Evolutionary conservation across 2,329 filamentous ascomycete species (phyloP), one percentile per base, ranked within the genome.

Genomic region (Colletotrichum aenigma): DNA sequence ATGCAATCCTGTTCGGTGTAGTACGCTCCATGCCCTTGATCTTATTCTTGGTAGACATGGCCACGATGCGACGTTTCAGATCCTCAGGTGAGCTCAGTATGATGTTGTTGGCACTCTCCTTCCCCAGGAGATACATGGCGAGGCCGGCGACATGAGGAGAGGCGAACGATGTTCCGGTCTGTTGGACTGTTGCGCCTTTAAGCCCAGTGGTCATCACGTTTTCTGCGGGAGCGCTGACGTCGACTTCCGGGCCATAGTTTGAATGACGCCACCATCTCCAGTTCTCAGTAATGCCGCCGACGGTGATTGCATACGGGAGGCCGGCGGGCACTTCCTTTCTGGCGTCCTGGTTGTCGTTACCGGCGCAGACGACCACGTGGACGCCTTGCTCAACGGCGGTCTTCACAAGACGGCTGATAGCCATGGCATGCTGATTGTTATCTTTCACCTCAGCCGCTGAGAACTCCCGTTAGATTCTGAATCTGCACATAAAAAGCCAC

Each of bases 291-390:
- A 87, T 86, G 66, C 89, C 88, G 4, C 88, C 90, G 18, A 91
- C 89, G 1, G 89, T 91, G 77, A 90, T 83, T 61, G 88, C 89
- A 30, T 82, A 81, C 6, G 86, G 78, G 13, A 86, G 86, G 0
- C 86, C 88, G 2, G 88, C 89, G 1, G 89, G 89, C 0, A 89
- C 91, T 55, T 80, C 83, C 76, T 83, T 81, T 6, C 79, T 48
- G 26, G 79, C 79, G 12, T 58, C 48, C 2, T 85, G 85, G 71
- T 88, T 83, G 66, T 81, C 81, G 80, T 91, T 91, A 8, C 91
- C 91, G 15, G 90, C 89, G 6, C 90, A 89, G 1, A 90, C 89
- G 36, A 89, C 87, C 3, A 88, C 85, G 67, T 90, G 86, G 26
- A 92, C 82, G 24, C 89, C 90, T 3, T 81, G 79, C 24, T 80